Evolutionary conservation across 2,329 filamentous ascomycete genomes (phyloP).

Genomic region (Colletotrichum costaricense): DNA sequence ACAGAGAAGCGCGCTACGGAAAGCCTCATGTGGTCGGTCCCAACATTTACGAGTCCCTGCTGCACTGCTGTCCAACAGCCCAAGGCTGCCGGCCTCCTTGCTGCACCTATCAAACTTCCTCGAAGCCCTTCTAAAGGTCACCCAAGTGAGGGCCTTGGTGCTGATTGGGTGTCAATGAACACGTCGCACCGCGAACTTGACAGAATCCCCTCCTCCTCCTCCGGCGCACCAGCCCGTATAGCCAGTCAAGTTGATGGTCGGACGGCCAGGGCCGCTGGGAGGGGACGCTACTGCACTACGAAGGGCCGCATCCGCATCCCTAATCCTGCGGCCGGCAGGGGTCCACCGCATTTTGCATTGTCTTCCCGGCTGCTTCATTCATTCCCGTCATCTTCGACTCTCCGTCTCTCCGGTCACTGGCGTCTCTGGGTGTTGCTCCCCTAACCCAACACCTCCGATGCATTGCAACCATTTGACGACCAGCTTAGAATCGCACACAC

Average conservation of each 20-base stretch:
- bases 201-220: constrained; percentile 2
- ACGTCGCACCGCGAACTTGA: constrained; percentile 23
- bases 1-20: constrained; percentile 1
- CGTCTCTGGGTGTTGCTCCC: constrained; percentile 14
- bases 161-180: constrained; percentile 26
- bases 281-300: constrained; percentile 31
- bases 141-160: constrained; percentile 1
- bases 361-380: not conserved
- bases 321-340: constrained; percentile 28
- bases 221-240: constrained; percentile 5
- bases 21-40: constrained; percentile 28
- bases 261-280: constrained; percentile 28
- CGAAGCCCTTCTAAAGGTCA: constrained; percentile 32
- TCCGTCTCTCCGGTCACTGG: constrained; percentile 1
- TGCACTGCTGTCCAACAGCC: constrained; percentile 37
- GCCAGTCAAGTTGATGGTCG: constrained; percentile 12
- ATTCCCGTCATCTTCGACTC: not conserved
- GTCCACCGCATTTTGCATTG: constrained; percentile 18
- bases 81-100: constrained; percentile 41
- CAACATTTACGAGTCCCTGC: constrained; percentile 30
- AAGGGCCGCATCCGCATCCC: constrained; percentile 35
- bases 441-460: constrained; percentile 17
- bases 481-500: constrained; percentile 16
- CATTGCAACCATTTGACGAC: not conserved
- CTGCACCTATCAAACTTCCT: constrained; percentile 42